These are phyloP conservation scores for Podospora tetraspora DNA, from an alignment of 495 filamentous ascomycete species.

Conservation along the genomic window DNA sequence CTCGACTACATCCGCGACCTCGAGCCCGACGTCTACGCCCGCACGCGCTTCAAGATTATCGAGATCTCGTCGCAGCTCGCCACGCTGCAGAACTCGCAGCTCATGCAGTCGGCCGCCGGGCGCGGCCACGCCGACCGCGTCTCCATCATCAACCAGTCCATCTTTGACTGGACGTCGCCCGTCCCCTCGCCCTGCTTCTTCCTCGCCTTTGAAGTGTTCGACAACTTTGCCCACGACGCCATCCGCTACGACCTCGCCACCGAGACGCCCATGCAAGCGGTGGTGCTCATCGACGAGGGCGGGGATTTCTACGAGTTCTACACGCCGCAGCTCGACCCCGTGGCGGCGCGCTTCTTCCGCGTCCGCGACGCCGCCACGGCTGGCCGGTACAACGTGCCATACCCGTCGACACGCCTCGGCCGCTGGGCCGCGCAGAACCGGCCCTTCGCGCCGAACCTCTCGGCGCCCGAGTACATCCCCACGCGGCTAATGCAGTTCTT, in stretches of 20 bases:
- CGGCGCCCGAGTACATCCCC: constrained; percentile 83
- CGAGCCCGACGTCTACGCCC: constrained; percentile 86
- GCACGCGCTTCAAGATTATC: constrained; percentile 91
- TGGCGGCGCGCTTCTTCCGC: constrained; percentile 73
- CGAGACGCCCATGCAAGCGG: constrained; percentile 73
- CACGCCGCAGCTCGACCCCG: constrained; percentile 67
- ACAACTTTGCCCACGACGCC: constrained; percentile 95
- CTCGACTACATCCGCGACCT: constrained; percentile 90
- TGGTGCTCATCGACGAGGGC: constrained; percentile 73
- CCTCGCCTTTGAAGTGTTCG: constrained; percentile 95
- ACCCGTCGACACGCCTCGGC: constrained; percentile 53
- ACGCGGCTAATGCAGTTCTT: constrained; percentile 96
- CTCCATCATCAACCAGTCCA: constrained; percentile 87
- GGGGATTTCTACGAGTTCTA: constrained; percentile 97
- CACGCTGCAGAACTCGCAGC: constrained; percentile 64
- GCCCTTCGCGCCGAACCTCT: constrained; percentile 69
- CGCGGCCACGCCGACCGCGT: constrained; percentile 78
- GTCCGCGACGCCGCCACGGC: constrained; percentile 61
- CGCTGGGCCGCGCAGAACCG: constrained; percentile 54
- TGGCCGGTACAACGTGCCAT: constrained; percentile 44
- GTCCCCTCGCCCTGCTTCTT: constrained; percentile 94
- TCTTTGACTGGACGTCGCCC: constrained; percentile 87
- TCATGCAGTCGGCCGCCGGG: constrained; percentile 56
- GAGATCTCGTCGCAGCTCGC: constrained; percentile 85
- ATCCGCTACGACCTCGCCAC: constrained; percentile 80